Percentiles rank a stretch among this genome's conserved stretches.
Conservation (phyloP, 257 asterid species). For the Solanum peruvianum region DNA sequence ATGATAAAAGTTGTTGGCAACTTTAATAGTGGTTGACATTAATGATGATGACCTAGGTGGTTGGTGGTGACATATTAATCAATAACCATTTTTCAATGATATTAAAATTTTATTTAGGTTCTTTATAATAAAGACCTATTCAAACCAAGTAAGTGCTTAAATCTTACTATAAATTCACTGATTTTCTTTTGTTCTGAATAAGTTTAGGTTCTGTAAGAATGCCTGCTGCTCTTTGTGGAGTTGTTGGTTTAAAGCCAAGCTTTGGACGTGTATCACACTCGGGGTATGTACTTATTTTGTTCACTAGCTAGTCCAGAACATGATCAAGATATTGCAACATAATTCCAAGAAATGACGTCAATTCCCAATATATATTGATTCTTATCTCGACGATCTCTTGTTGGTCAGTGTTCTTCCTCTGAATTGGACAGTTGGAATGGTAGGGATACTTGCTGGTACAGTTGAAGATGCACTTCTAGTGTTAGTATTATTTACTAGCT, state of each 20-base stretch:
- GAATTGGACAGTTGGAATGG: slow-evolving; percentile 88
- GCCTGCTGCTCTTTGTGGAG: slow-evolving; percentile 96
- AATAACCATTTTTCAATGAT: background rate
- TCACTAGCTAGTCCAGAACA: background rate
- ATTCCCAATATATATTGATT: background rate
- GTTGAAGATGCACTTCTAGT: slow-evolving; percentile 75
- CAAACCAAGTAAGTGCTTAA: background rate
- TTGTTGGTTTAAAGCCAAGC: slow-evolving; percentile 87
- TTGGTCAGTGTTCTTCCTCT: slow-evolving; percentile 67
- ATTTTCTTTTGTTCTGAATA: background rate
- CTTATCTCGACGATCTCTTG: background rate
- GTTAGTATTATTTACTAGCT: slow-evolving; percentile 24
- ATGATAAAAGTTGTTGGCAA: too few relatives aligned
- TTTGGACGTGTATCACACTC: slow-evolving; percentile 72
- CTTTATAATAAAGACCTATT: too few relatives aligned
- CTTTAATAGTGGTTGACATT: too few relatives aligned
- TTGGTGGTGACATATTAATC: background rate
- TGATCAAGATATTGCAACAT: background rate
- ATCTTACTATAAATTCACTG: too few relatives aligned
- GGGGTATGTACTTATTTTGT: slow-evolving; percentile 28
- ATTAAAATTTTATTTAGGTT: too few relatives aligned
- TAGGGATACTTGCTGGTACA: slow-evolving; percentile 77
- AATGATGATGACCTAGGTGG: too few relatives aligned
- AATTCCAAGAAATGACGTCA: background rate
- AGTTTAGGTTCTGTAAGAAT: slow-evolving; percentile 75